Evolutionary conservation across 345 rosid genomes (phyloP).

Genomic region (Murraya paniculata): DNA sequence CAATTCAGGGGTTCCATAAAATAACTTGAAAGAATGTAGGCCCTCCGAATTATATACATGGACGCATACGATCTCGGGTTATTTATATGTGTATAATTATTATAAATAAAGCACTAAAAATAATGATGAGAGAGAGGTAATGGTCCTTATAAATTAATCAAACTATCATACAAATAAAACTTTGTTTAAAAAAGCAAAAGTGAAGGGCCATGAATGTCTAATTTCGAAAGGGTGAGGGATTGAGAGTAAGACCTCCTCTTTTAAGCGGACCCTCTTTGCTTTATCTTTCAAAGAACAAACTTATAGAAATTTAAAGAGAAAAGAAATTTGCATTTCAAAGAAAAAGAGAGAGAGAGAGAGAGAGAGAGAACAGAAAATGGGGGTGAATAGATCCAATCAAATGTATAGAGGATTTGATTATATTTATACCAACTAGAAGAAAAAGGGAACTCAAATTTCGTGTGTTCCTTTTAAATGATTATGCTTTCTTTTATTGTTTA

Average conservation of each 20-base stretch:
- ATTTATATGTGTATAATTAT: not conserved
- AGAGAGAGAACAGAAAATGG: no score
- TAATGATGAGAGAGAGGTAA: not conserved
- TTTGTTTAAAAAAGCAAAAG: not conserved
- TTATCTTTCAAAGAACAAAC: not conserved
- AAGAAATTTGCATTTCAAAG: no score
- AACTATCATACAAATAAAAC: not conserved
- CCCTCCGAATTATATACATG: not conserved
- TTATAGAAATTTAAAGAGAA: no score
- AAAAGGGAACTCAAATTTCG: not conserved
- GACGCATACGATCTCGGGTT: not conserved
- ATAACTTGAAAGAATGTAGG: not conserved
- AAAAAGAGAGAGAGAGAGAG: no score
- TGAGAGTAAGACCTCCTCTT: not conserved
- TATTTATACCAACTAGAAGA: not conserved
- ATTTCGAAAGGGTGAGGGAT: not conserved
- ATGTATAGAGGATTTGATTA: not conserved
- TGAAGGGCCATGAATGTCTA: not conserved
- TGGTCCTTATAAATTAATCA: not conserved
- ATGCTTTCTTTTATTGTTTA: not conserved
- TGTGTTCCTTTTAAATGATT: not conserved
- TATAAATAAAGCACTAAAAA: not conserved
- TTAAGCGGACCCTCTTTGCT: not conserved
- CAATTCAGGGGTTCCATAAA: not conserved
- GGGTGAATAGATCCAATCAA: no score